Evolutionary conservation across 2,329 filamentous ascomycete species (phyloP).

Genomic region (Fusarium staphyleae): DNA sequence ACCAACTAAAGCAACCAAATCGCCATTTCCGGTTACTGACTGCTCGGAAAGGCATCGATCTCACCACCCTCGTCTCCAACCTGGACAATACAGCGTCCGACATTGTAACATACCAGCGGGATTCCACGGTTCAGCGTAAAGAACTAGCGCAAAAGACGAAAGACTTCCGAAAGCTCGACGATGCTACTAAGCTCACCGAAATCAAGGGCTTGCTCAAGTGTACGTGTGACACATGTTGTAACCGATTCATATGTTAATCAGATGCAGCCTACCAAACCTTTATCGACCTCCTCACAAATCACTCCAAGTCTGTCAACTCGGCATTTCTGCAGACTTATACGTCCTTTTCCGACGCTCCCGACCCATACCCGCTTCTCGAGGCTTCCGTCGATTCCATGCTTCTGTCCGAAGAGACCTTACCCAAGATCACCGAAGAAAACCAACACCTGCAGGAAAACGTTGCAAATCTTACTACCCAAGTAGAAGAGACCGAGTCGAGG

Average conservation of each 20-base stretch:
- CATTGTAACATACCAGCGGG: constrained; percentile 89
- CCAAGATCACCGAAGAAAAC: constrained; percentile 89
- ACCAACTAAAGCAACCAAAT: not conserved
- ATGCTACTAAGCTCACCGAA: constrained; percentile 83
- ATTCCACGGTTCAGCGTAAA: constrained; percentile 95
- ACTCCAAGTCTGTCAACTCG: constrained; percentile 92
- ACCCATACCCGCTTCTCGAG: constrained; percentile 95
- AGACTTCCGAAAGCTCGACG: constrained; percentile 93
- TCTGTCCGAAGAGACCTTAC: constrained; percentile 88
- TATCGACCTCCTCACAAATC: constrained; percentile 94
- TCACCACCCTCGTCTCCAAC: constrained; percentile 81
- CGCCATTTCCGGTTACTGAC: constrained; percentile 26
- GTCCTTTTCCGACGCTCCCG: constrained; percentile 90
- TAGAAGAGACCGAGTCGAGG: constrained; percentile 82
- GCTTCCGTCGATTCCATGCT: constrained; percentile 95
- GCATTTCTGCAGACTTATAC: constrained; percentile 94
- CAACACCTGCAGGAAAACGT: constrained; percentile 83
- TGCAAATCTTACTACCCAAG: constrained; percentile 74
- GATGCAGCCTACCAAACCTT: constrained; percentile 89
- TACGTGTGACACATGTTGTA: constrained; percentile 43
- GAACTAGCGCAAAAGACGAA: constrained; percentile 99
- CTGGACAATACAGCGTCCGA: constrained; percentile 95
- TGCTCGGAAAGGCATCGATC: constrained; percentile 74
- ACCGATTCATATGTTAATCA: constrained; percentile 12
- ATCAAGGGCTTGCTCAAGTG: constrained; percentile 90